Base-by-base conservation (phyloP, 2,329 filamentous ascomycete species). In the Paecilomyces formosus region DNA sequence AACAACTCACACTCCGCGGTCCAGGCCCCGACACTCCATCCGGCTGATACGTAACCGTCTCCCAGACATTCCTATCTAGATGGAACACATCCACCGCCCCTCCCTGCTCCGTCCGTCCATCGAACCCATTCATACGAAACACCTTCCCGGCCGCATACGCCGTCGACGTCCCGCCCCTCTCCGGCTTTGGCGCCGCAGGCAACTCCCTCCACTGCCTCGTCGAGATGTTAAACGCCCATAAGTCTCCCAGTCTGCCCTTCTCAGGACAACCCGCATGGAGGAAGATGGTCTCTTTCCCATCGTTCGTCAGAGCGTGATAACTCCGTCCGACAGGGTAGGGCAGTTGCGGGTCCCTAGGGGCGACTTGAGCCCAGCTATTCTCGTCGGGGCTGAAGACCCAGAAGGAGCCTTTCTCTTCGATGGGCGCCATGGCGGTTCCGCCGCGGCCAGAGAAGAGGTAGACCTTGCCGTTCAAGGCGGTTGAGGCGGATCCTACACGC, bases 401-500 rank as follows among this genome's bases (percentile, higher is more conserved):
- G 55, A 95, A 79, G 2, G 85, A 79, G 15, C 91, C 91, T 11
- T 78, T 72, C 67, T 96, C 91, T 56, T 92, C 84, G 11, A 96
- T 78, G 0, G 89, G 85, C 1, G 82, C 77, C 83, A 89, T 87
- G 28, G 84, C 85, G 2, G 80, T 74, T 0, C 88, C 88, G 33
- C 88, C 87, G 52, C 89, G 85, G 9, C 92, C 91, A 54, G 90
- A 91, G 72, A 92, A 96, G 50, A 95, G 63, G 74, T 93, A 93
- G 66, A 95, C 85, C 22, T 85, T 85, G 52, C 82, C 81, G 59
- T 86, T 81, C 59, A 94, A 82, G 1, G 85, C 81, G 12, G 87
- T 83, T 0, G 87, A 84, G 33, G 90, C 87, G 64, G 90, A 84
- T 21, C 91, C 91, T 1, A 92, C 84, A 21, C 91, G 84, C 1